phyloP scores from a whole-genome alignment of 192 early-diverging fungal genomes.

The Backusella mclennaniae region DNA sequence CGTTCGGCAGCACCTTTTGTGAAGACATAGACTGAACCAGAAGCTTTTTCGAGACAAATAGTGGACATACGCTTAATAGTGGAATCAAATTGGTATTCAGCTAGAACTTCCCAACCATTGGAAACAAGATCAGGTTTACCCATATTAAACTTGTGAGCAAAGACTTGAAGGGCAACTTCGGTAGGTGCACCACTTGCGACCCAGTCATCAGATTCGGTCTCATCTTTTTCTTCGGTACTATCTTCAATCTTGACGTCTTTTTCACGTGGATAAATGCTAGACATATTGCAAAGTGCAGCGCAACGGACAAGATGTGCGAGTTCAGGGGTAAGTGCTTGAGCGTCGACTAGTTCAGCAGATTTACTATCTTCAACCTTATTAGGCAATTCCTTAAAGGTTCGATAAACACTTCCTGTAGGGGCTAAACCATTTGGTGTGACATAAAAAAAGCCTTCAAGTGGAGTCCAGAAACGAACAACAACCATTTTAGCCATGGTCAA shows the following conservation, averaged over 20 bases:
- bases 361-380: not conserved
- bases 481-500: conserved; percentile 96
- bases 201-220: conserved; percentile 56
- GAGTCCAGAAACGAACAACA: conserved; percentile 79
- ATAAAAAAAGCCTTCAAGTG: conserved; percentile 67
- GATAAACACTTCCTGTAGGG: conserved; percentile 49
- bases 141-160: conserved; percentile 77
- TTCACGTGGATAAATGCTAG: conserved; percentile 51
- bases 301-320: conserved; percentile 48
- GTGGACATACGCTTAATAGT: conserved; percentile 91
- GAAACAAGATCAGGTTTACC: conserved; percentile 64
- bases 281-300: conserved; percentile 84
- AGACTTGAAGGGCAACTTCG: conserved; percentile 88
- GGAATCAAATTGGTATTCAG: conserved; percentile 74
- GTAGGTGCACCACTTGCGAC: conserved; percentile 87
- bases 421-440: conserved; percentile 60
- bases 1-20: conserved; percentile 93
- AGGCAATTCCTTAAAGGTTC: not conserved
- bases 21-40: conserved; percentile 48
- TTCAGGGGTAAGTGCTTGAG: not conserved
- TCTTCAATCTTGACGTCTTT: not conserved
- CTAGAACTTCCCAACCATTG: conserved; percentile 46
- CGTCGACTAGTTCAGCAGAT: conserved; percentile 6
- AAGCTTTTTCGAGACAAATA: conserved; percentile 46
- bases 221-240: not conserved